Evolutionary conservation across 1,284 basidiomycete species (phyloP).

Genomic region (Nidula niveotomentosa): DNA sequence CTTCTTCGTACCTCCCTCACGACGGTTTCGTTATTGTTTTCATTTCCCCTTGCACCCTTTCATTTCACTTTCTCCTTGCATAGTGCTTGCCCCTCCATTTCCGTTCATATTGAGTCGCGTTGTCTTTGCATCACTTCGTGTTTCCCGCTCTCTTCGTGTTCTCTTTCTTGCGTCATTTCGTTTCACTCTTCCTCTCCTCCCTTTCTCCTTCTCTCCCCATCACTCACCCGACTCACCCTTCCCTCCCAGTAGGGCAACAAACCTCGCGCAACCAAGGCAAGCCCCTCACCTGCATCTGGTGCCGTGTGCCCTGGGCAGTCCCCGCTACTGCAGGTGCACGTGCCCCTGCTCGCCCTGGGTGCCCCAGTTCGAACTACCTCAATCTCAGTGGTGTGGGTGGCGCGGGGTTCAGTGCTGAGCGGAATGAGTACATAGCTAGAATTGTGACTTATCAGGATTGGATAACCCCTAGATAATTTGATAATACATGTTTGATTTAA

Average conservation of each 20-base stretch:
- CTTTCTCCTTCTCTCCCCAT: background rate
- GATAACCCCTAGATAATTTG: too few relatives aligned
- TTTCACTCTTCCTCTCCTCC: background rate
- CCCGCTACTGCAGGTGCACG: conserved; percentile 14
- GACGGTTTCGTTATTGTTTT: too few relatives aligned
- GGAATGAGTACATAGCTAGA: conserved; percentile 66
- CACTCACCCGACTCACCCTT: background rate
- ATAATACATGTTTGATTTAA: too few relatives aligned
- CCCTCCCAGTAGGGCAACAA: conserved; percentile 40
- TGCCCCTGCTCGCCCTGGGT: background rate
- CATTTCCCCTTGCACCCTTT: too few relatives aligned
- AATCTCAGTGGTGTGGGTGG: conserved; percentile 47
- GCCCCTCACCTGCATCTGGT: conserved; percentile 64
- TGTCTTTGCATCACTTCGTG: too few relatives aligned
- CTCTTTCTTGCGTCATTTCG: too few relatives aligned
- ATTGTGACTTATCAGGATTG: too few relatives aligned
- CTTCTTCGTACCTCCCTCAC: too few relatives aligned
- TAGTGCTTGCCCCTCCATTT: too few relatives aligned
- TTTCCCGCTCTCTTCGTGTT: too few relatives aligned
- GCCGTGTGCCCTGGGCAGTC: conserved; percentile 55
- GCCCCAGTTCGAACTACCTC: conserved; percentile 30
- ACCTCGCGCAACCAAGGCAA: conserved; percentile 31
- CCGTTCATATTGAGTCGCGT: too few relatives aligned
- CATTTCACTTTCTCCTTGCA: too few relatives aligned
- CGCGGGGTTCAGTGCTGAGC: conserved; percentile 53